A percentile compares a stretch with the other conserved stretches of the same genome.
Conservation (phyloP, 331 rosid species). For the Prunus yedoensis region DNA sequence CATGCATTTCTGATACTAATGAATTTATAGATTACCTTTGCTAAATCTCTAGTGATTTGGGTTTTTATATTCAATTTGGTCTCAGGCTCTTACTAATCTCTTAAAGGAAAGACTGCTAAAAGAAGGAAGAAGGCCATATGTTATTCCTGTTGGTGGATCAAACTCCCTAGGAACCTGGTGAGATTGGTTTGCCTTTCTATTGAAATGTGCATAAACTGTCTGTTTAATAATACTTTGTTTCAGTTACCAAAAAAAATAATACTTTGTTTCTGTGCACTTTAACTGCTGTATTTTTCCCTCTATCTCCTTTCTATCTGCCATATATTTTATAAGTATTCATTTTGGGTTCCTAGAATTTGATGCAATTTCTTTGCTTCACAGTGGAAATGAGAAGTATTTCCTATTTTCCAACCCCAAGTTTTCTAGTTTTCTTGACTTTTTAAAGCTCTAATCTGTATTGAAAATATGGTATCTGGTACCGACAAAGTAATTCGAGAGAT, state of each 20-base stretch:
- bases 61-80: constrained; percentile 16
- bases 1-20: not conserved
- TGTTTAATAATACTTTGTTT: no score
- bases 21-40: not conserved
- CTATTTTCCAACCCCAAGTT: not conserved
- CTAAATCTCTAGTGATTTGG: constrained; percentile 1
- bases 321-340: no score
- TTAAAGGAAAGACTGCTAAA: constrained; percentile 68
- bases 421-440: not conserved
- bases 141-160: constrained; percentile 93
- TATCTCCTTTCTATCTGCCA: not conserved
- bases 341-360: not conserved
- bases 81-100: constrained; percentile 59
- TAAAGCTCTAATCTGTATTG: not conserved
- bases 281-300: not conserved
- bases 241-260: no score
- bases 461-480: not conserved
- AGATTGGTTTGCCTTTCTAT: constrained; percentile 24
- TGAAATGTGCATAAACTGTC: not conserved
- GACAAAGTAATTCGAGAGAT: constrained; percentile 74
- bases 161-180: constrained; percentile 92
- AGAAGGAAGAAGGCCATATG: constrained; percentile 87
- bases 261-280: not conserved
- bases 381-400: not conserved
- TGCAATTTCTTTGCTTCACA: not conserved